Evolutionary conservation across 2,329 filamentous ascomycete species (phyloP), one percentile per base, ranked within the genome.

Genomic region (Podosphaera fusca): DNA sequence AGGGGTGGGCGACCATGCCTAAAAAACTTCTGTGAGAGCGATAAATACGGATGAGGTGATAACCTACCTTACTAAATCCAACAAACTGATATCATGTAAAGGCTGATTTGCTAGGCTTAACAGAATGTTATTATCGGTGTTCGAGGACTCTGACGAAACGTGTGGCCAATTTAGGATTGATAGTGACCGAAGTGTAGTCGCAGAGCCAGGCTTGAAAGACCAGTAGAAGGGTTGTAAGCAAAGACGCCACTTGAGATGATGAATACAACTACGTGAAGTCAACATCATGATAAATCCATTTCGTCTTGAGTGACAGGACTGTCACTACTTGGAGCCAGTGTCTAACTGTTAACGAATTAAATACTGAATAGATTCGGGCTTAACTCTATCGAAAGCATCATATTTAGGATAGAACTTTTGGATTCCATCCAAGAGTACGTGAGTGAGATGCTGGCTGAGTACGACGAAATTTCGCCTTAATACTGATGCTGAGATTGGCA

Each of bases 1-100:
- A 96, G 78, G 0, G 92, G 89, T 36, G 90, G 90, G 5, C 85
- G 82, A 59, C 92, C 92, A 63, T 82, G 76, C 67, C 79, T 81
- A 58, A 29, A n/a, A 12, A 8, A 51, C 47, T 33, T 14, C 50
- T 10, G 57, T 63, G 14, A 57, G 52, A 33, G 50, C 21, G 47
- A 50, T 38, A 14, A 38, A 6, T 7, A 35, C 54, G 42, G 8
- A 46, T 10, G 33, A 29, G 14, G 21, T 7, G 31, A 21, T 12
- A 10, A 21, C 33, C 63, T 75, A 94, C 85, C 84, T 90, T 64
- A 95, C 85, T 4, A 98, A 75, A 67, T 96, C 92, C 58, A 84
- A 82, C 38, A 98, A 78, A 33, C 87, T 92, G 65, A 96, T 73
- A 9, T 84, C 80, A 66, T 94, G 85, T 56, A 94, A 78, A 40